Evolutionary conservation across 148 eudicot species (phyloP).

Genomic region (Silene conica): DNA sequence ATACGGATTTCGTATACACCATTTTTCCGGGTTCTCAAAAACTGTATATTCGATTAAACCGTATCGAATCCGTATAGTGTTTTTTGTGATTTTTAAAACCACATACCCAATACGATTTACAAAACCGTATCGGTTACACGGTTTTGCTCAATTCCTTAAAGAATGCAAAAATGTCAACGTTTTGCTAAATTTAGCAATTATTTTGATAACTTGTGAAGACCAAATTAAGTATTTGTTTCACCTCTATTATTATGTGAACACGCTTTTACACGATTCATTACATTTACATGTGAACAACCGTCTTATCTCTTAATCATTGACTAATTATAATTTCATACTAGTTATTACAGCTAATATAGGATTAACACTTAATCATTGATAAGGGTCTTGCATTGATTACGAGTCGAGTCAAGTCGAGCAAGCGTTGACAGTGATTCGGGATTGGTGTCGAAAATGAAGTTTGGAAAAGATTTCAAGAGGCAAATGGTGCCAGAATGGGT

Average conservation of each 20-base stretch:
- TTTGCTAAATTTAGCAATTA: neutral
- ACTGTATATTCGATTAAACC: too few species aligned
- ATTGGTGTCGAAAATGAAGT: slow-evolving; percentile 49
- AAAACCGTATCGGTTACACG: too few species aligned
- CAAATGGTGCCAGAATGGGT: slow-evolving; percentile 82
- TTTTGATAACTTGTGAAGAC: too few species aligned
- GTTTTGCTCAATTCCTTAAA: too few species aligned
- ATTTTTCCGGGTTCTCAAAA: too few species aligned
- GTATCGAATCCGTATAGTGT: too few species aligned
- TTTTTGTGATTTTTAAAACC: too few species aligned
- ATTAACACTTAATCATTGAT: too few species aligned
- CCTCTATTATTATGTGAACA: neutral
- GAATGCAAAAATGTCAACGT: neutral
- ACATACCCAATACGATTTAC: too few species aligned
- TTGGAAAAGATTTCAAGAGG: slow-evolving; percentile 58
- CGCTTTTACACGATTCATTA: neutral
- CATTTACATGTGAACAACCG: neutral
- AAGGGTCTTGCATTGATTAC: neutral
- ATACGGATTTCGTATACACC: too few species aligned
- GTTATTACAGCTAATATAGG: neutral
- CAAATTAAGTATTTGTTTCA: too few species aligned
- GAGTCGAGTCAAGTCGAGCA: neutral
- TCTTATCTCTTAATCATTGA: neutral
- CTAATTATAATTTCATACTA: neutral
- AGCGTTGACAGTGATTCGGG: too few species aligned